Evolutionary conservation across 768 basidiomycete species (phyloP), one percentile per base, ranked within the genome.

Genomic region (Xerocomellus amylosporus): DNA sequence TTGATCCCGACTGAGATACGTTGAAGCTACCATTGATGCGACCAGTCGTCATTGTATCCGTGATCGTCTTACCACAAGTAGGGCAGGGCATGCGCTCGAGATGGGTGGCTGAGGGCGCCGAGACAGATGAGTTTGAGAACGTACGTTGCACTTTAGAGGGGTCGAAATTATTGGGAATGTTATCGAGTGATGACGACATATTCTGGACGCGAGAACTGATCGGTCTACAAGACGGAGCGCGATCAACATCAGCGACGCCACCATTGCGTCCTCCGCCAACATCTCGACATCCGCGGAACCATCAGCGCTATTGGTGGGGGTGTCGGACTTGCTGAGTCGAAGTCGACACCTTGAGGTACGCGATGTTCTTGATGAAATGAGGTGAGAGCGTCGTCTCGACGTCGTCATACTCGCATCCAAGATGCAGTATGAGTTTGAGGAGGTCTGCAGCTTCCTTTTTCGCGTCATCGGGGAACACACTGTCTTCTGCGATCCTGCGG

Each of bases 401-500:
- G 24, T 24, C 24, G 24, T 2, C 4, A 4, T 24, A 24, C 4
- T 24, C 24, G 24, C 24, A 86, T 8, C 88, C 95, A 37, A 90
- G 73, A 48, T 87, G 85, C 31, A 96, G 69, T 3, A 86, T 95
- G 49, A 95, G 81, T 41, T 83, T 75, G 64, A 96, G 77, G 8
- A 98, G 80, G 34, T 85, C 82, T 49, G 88, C 81, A 10, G 86
- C 87, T 55, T 88, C 87, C 48, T 84, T 80, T 51, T 82, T 73
- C 0, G 84, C 84, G 36, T 77, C 76, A 69, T 95, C 88, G 0
- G 95, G 93, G 80, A 93, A 94, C 17, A 87, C 80, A 6, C 97
- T 95, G 20, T 96, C 97, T 69, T 99, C 95, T 0, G 87, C 81
- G 14, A 82, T 77, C 4, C 93, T 93, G 26, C 96, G 79, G 34